Evolutionary conservation across 768 basidiomycete genomes (phyloP), one percentile per base, ranked within the genome.

Genomic region (Galerina marginata): DNA sequence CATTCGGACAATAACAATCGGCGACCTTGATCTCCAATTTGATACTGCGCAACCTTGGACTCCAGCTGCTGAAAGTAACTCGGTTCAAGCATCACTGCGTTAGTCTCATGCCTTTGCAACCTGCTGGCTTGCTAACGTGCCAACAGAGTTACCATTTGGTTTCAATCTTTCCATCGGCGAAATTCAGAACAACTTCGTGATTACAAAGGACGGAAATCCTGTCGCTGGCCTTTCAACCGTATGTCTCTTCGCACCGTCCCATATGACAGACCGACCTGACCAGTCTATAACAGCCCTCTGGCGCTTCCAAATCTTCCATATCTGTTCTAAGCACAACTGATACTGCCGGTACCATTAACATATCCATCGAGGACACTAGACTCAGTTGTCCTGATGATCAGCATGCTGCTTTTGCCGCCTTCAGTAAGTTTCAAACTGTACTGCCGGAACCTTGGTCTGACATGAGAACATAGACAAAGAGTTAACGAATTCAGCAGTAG

Each of bases 71-170:
- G 76, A 81, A 58, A 88, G 86, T 65, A 78, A 83, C 59, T 79
- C 82, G n/a, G 82, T 91, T 15, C 76, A 81, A 25, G 90, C 89
- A 9, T 72, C 71, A 23, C 77, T 91, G 62, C 69, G 87, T 88
- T 71, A 57, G 80, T 69, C 26, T 16, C 23, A 16, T 48, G 49
- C 12, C 4, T 29, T n/a, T 58, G n/a, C 44, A 45, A 25, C 25
- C 2, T 20, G 16, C 11, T 20, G 23, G 9, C 54, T 50, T 15
- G 56, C 56, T 50, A 56, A 48, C 26, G 23, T 47, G 50, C 23
- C 40, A 37, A 10, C 59, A 89, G 88, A 81, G 62, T 73, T 92
- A 39, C 90, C 90, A 36, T 92, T 92, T 61, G 90, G 90, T 9
- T 92, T 92, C 71, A 74, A 74, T 26, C 7, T 90, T 15, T 74